These are phyloP conservation scores for Rehmannia glutinosa DNA, from an alignment of 257 asterid genomes.

Conservation along the genomic window DNA sequence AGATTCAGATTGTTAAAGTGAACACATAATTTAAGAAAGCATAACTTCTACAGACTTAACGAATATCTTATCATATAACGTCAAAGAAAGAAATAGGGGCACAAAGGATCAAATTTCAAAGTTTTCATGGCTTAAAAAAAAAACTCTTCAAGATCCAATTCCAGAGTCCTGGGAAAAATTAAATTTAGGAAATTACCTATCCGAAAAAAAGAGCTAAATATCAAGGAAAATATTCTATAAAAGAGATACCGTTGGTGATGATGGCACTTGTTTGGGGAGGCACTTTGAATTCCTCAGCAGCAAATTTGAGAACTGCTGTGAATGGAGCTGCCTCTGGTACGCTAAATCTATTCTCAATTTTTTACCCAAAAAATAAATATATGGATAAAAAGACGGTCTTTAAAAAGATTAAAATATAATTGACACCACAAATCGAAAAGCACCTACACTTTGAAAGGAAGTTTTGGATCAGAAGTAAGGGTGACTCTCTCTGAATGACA, in stretches of 20 bases:
- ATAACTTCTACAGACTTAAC: no score
- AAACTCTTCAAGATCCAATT: background rate
- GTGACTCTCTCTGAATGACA: constrained; percentile 91
- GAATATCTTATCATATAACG: no score
- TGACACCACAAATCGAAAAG: background rate
- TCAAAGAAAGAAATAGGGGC: no score
- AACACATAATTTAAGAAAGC: no score
- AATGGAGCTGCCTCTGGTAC: constrained; percentile 98
- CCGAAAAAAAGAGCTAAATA: background rate
- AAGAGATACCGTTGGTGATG: constrained; percentile 81
- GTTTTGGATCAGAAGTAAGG: constrained; percentile 95
- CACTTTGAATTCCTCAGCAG: constrained; percentile 98
- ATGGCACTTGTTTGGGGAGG: constrained; percentile 98
- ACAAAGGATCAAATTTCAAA: no score
- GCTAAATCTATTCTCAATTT: constrained; percentile 53
- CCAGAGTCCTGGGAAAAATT: background rate
- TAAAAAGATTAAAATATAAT: background rate
- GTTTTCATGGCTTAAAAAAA: no score
- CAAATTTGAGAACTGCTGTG: constrained; percentile 93
- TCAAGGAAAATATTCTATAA: no score
- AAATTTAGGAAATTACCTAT: background rate
- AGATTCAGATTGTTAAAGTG: no score
- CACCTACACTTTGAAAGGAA: constrained; percentile 94
- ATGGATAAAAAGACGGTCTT: background rate
- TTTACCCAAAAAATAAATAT: background rate